Conservation (phyloP, 768 basidiomycete species). For the Trichaptum fuscoviolaceum region DNA sequence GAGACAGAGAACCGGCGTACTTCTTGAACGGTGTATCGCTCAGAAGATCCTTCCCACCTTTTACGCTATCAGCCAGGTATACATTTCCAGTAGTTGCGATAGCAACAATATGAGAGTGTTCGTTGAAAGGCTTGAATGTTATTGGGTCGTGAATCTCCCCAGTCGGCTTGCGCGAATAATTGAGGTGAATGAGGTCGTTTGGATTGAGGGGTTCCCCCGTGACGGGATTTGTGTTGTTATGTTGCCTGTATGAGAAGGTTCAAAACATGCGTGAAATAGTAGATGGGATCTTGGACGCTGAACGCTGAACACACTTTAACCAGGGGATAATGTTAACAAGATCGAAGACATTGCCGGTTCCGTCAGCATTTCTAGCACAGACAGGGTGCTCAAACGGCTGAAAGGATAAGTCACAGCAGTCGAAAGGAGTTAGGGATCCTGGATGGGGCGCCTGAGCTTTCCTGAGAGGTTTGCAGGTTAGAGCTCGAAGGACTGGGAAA, state of each 20-base stretch:
- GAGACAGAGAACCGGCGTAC: constrained; percentile 30
- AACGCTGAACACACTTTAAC: constrained; percentile 72
- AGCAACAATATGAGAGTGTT: constrained; percentile 93
- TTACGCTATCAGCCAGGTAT: constrained; percentile 86
- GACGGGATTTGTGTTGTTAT: constrained; percentile 74
- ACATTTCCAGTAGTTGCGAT: constrained; percentile 90
- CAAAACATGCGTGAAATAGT: neutral
- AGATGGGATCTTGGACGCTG: constrained; percentile 1
- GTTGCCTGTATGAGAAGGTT: constrained; percentile 48
- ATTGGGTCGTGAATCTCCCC: constrained; percentile 94
- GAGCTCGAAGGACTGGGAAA: neutral
- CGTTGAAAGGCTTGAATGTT: constrained; percentile 94
- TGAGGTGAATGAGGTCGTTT: constrained; percentile 69
- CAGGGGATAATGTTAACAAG: constrained; percentile 91
- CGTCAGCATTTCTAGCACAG: constrained; percentile 76
- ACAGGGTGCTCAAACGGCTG: constrained; percentile 89
- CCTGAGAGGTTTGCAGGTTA: constrained; percentile 29
- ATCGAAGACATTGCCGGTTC: constrained; percentile 80
- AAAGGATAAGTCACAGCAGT: constrained; percentile 88
- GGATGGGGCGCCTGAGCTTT: constrained; percentile 66
- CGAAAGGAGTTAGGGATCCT: constrained; percentile 69
- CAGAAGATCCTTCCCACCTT: constrained; percentile 81
- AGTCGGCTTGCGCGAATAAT: constrained; percentile 79
- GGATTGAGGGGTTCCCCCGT: constrained; percentile 69
- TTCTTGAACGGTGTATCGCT: constrained; percentile 82